Percentiles rank a stretch among this genome's conserved stretches.
Conservation (phyloP, 208 protist genomes). For the Leishmania mexicana region DNA sequence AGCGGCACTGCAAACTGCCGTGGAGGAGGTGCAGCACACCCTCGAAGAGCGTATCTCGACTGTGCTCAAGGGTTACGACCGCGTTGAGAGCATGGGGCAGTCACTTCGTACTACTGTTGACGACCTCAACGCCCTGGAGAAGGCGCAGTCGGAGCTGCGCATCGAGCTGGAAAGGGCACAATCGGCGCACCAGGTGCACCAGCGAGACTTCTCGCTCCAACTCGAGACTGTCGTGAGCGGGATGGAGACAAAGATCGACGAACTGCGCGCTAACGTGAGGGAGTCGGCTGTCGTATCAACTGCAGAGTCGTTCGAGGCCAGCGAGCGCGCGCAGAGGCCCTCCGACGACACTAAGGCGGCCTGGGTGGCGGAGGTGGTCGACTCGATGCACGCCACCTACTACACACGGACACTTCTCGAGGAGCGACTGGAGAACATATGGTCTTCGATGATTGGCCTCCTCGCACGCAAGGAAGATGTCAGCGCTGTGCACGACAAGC, state of each 20-base stretch:
- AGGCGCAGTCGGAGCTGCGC: not conserved
- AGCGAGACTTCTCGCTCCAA: slow-evolving; percentile 1
- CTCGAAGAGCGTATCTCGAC: not conserved
- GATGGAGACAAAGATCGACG: not conserved
- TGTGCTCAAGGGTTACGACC: not conserved
- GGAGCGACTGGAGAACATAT: slow-evolving; percentile 75
- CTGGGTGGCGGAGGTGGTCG: slow-evolving; percentile 22
- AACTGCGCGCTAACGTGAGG: not conserved
- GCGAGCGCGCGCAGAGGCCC: not conserved
- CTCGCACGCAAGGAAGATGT: slow-evolving; percentile 75
- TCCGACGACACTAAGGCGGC: not conserved
- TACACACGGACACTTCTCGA: slow-evolving; percentile 61
- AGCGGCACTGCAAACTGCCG: not conserved
- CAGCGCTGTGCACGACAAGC: slow-evolving; percentile 55
- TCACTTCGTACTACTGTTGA: slow-evolving; percentile 1
- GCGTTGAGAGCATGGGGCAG: not conserved
- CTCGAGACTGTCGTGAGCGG: not conserved
- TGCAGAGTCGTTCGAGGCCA: not conserved
- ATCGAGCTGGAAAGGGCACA: not conserved
- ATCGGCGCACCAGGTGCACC: slow-evolving; percentile 1
- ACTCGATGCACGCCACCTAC: slow-evolving; percentile 19
- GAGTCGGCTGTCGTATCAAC: not conserved
- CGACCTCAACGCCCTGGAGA: slow-evolving; percentile 1
- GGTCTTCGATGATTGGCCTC: slow-evolving; percentile 60
- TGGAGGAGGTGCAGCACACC: slow-evolving; percentile 4